A percentile compares a stretch with the other conserved stretches of the same genome.
Evolutionary conservation across 805 yeast genomes (phyloP).

Genomic region (Yarrowia yakushimensis): DNA sequence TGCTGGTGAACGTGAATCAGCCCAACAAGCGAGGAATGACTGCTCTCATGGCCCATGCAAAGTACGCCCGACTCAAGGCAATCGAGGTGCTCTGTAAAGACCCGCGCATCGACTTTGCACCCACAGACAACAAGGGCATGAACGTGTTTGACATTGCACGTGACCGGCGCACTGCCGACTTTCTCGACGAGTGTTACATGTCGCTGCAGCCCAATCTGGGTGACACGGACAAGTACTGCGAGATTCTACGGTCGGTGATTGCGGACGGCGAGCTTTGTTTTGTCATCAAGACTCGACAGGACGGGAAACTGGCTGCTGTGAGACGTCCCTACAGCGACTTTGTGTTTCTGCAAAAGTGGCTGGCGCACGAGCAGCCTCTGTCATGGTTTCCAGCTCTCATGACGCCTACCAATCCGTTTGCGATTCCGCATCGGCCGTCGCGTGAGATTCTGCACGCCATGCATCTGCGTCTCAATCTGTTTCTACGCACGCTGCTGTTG

Average conservation of each 20-base stretch:
- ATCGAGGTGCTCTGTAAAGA: slow-evolving; percentile 50
- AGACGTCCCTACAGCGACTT: slow-evolving; percentile 38
- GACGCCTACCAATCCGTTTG: slow-evolving; percentile 34
- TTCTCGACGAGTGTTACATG: slow-evolving; percentile 30
- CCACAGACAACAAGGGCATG: slow-evolving; percentile 35
- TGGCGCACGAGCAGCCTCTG: slow-evolving; percentile 38
- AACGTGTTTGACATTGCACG: slow-evolving; percentile 39
- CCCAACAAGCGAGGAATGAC: slow-evolving; percentile 57
- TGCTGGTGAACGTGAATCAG: slow-evolving; percentile 51
- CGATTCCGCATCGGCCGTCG: slow-evolving; percentile 35
- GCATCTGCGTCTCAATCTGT: slow-evolving; percentile 47
- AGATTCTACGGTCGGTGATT: slow-evolving; percentile 26
- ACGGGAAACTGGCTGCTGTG: slow-evolving; percentile 29
- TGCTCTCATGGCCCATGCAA: slow-evolving; percentile 68
- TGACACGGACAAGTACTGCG: background rate
- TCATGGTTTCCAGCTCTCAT: slow-evolving; percentile 41
- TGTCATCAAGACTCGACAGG: slow-evolving; percentile 29
- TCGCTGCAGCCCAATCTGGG: background rate
- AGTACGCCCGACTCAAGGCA: slow-evolving; percentile 64
- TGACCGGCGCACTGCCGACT: slow-evolving; percentile 31
- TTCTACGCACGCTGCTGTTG: slow-evolving; percentile 45
- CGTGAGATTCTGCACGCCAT: slow-evolving; percentile 39
- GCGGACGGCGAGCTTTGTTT: slow-evolving; percentile 30
- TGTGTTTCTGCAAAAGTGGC: slow-evolving; percentile 36
- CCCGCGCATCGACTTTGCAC: slow-evolving; percentile 46